Conservation (phyloP, 306 rosid genomes). For the Hippophae rhamnoides region DNA sequence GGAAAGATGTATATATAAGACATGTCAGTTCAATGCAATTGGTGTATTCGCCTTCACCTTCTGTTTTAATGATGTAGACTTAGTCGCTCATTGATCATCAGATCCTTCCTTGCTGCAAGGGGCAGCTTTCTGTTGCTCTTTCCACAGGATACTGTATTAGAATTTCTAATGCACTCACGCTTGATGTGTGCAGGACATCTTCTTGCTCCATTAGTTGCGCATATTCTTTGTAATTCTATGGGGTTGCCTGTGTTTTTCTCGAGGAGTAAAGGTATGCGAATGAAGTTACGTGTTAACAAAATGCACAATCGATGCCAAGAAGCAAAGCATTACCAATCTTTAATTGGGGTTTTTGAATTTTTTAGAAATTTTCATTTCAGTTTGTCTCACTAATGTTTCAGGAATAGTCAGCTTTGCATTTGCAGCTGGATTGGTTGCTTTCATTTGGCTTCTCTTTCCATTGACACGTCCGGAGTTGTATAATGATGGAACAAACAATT, state of each 20-base stretch:
- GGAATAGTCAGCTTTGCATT: constrained; percentile 52
- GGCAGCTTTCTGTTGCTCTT: neutral
- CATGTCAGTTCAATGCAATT: too few species aligned
- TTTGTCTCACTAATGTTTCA: constrained; percentile 22
- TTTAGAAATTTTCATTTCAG: constrained; percentile 9
- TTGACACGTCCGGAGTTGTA: constrained; percentile 63
- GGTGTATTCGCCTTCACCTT: too few species aligned
- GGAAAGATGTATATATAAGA: too few species aligned
- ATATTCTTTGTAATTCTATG: constrained; percentile 76
- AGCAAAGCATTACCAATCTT: neutral
- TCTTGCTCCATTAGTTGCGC: constrained; percentile 74
- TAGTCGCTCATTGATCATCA: too few species aligned
- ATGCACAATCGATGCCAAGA: neutral
- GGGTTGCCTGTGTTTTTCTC: constrained; percentile 69
- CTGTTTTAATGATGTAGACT: too few species aligned
- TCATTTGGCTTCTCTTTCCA: constrained; percentile 76
- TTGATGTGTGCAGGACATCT: constrained; percentile 67
- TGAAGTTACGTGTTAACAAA: constrained; percentile 3
- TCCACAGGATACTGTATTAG: neutral
- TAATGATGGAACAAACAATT: constrained; percentile 50
- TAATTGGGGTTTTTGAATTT: constrained; percentile 7
- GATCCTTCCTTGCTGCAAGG: too few species aligned
- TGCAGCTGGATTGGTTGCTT: constrained; percentile 56
- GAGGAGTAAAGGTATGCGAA: constrained; percentile 45
- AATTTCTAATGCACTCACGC: neutral